A percentile compares a stretch with the other conserved stretches of the same genome.
Evolutionary conservation across 208 protist species (phyloP).

Genomic region (Borovskyia barvae): DNA sequence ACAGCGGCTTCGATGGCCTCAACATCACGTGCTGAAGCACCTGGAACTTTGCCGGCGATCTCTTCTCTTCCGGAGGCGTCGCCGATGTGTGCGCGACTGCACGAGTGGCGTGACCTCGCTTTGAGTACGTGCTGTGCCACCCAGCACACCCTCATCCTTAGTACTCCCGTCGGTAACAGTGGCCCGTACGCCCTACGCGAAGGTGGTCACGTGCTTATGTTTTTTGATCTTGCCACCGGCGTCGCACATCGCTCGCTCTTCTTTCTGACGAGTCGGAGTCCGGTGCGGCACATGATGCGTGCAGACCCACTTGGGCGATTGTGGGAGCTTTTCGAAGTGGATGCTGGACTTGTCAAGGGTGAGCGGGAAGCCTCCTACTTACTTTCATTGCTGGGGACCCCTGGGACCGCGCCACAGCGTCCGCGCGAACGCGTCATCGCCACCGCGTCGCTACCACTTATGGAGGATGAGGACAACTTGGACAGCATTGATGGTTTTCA

Average conservation of each 20-base stretch:
- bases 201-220: constrained; percentile 34
- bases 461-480: constrained; percentile 13
- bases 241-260: constrained; percentile 31
- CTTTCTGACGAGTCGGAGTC: constrained; percentile 34
- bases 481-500: background rate
- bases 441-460: constrained; percentile 23
- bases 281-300: constrained; percentile 33
- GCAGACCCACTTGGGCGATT: constrained; percentile 34
- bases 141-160: constrained; percentile 25
- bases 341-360: constrained; percentile 20
- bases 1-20: too few species aligned
- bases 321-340: constrained; percentile 52
- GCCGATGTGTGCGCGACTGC: constrained; percentile 22
- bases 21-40: too few species aligned
- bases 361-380: constrained; percentile 24
- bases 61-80: constrained; percentile 11
- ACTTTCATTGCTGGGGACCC: constrained; percentile 21
- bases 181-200: constrained; percentile 27
- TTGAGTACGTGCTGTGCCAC: constrained; percentile 27
- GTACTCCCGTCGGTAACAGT: constrained; percentile 23
- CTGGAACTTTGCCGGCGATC: background rate
- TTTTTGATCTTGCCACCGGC: constrained; percentile 44
- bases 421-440: constrained; percentile 24
- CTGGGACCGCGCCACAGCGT: constrained; percentile 9
- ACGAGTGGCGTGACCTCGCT: constrained; percentile 44